Conservation (phyloP, 2,329 filamentous ascomycete genomes). For the Penicillium sp. region DNA sequence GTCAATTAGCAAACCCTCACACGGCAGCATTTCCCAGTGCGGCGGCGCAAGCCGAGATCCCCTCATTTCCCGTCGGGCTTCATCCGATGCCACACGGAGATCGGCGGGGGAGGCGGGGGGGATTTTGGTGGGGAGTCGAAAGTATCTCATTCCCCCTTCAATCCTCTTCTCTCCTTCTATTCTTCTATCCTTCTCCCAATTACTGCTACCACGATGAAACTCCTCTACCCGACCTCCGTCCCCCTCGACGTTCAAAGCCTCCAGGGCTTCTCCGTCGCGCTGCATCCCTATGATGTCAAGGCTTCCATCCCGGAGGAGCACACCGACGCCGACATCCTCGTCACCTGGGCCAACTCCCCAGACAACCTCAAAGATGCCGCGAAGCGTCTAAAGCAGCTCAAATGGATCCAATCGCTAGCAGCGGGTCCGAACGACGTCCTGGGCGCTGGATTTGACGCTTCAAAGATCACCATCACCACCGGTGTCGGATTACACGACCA, state of each 20-base stretch:
- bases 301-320: conserved; percentile 60
- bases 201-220: conserved; percentile 54
- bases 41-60: not conserved
- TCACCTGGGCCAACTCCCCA: conserved; percentile 66
- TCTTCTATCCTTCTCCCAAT: too few relatives aligned
- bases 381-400: conserved; percentile 58
- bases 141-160: too few relatives aligned
- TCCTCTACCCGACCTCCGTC: conserved; percentile 69
- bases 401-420: conserved; percentile 70
- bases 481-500: conserved; percentile 67
- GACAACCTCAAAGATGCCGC: conserved; percentile 64
- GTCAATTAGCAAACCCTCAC: too few relatives aligned
- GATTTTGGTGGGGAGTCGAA: not conserved
- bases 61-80: conserved; percentile 4
- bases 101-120: not conserved
- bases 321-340: conserved; percentile 63
- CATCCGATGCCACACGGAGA: not conserved
- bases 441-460: conserved; percentile 61
- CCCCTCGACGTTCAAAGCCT: conserved; percentile 59
- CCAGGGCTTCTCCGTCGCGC: conserved; percentile 61
- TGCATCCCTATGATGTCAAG: conserved; percentile 66
- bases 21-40: not conserved
- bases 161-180: too few relatives aligned
- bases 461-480: conserved; percentile 59
- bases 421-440: conserved; percentile 70